Evolutionary conservation across 2,329 filamentous ascomycete species (phyloP).

Genomic region (Nemania sp.): DNA sequence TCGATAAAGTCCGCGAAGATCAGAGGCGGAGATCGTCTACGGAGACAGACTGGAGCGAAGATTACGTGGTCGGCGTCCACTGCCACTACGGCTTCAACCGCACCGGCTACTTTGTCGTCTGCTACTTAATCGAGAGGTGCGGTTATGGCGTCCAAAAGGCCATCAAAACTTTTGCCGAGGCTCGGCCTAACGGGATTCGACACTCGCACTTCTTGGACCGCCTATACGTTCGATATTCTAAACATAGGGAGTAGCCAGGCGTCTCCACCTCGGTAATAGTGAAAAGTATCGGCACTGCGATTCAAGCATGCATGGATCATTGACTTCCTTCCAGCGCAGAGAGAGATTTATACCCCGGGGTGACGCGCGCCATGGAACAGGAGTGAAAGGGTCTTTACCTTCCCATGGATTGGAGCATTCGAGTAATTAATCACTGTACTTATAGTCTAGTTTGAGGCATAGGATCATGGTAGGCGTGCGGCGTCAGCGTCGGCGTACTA

Average conservation of each 20-base stretch:
- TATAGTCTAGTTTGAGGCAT: too few species aligned
- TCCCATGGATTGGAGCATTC: slow-evolving; percentile 11
- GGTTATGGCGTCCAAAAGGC: slow-evolving; percentile 74
- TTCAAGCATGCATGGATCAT: too few species aligned
- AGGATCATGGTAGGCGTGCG: slow-evolving; percentile 1
- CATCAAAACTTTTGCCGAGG: slow-evolving; percentile 73
- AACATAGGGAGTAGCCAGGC: slow-evolving; percentile 13
- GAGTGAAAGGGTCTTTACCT: slow-evolving; percentile 4
- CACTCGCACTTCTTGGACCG: slow-evolving; percentile 88
- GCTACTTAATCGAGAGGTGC: slow-evolving; percentile 83
- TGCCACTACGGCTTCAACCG: slow-evolving; percentile 97
- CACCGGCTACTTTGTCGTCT: slow-evolving; percentile 87
- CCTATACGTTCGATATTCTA: slow-evolving; percentile 73
- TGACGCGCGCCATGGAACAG: slow-evolving; percentile 15
- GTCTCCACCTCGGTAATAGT: not conserved
- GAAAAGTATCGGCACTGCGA: not conserved
- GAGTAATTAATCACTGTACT: slow-evolving; percentile 10
- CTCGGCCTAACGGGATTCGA: slow-evolving; percentile 79
- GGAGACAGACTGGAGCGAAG: slow-evolving; percentile 44
- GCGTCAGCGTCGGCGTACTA: slow-evolving; percentile 3
- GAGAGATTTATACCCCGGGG: slow-evolving; percentile 10
- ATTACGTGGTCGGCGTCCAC: slow-evolving; percentile 76
- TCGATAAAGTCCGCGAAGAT: slow-evolving; percentile 62
- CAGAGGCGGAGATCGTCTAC: slow-evolving; percentile 52
- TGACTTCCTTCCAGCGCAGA: not conserved